These are phyloP conservation scores for Hygrophoropsis aurantiaca DNA, from an alignment of 768 basidiomycete genomes.

Conservation along the genomic window DNA sequence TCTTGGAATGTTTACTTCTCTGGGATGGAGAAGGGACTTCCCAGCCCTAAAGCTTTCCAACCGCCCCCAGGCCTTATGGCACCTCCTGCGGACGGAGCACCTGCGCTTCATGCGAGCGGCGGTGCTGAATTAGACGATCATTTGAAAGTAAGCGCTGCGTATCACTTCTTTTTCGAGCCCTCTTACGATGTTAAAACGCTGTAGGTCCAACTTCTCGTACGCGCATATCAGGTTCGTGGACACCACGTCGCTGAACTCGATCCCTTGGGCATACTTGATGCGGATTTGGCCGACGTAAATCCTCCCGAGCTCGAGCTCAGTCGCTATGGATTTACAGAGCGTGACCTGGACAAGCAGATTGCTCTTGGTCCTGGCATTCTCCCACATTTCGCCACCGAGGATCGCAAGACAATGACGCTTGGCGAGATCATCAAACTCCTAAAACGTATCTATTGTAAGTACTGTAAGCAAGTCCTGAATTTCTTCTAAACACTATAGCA, in stretches of 20 bases:
- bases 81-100: constrained; percentile 75
- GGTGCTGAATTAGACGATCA: constrained; percentile 89
- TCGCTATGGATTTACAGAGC: constrained; percentile 93
- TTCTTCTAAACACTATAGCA: constrained; percentile 8
- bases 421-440: constrained; percentile 89
- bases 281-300: constrained; percentile 74
- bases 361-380: constrained; percentile 94
- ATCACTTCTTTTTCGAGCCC: constrained; percentile 3
- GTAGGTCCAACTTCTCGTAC: constrained; percentile 94
- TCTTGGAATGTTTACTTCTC: constrained; percentile 96
- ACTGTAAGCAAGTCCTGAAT: background rate
- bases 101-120: constrained; percentile 64
- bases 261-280: constrained; percentile 89
- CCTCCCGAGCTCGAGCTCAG: constrained; percentile 93
- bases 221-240: constrained; percentile 98
- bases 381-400: constrained; percentile 89
- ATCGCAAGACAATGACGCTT: constrained; percentile 83
- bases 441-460: constrained; percentile 92
- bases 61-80: constrained; percentile 77
- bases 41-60: constrained; percentile 78
- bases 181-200: constrained; percentile 5
- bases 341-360: constrained; percentile 93
- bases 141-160: constrained; percentile 65
- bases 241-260: constrained; percentile 96
- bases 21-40: constrained; percentile 86